Evolutionary conservation across 176 grass and related monocot species (phyloP), one percentile per base, ranked within the genome.

Genomic region (Musa itinerans): DNA sequence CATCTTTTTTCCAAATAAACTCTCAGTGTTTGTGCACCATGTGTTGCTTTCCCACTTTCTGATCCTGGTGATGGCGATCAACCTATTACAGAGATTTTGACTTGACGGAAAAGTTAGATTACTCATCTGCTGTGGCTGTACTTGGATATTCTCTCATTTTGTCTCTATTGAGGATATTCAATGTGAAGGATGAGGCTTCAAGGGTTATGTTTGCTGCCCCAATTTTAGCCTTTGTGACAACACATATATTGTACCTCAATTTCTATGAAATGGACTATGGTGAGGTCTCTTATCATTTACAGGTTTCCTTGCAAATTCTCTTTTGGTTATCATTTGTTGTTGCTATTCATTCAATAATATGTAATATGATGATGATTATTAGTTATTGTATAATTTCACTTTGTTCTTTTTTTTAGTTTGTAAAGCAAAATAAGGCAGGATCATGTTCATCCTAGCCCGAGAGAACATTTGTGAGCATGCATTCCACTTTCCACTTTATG

Each of bases 211-310:
- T 91, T 84, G 77, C 90, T 17, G 86, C 94, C 22, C 90, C 94
- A 79, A 89, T 98, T 83, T 83, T 98, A 70, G 94, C 94, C 65
- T 98, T 98, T 10, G 88, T 98, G 74, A 98, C 94, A 27, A 98
- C 94, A 43, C 94, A 98, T 71, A 90, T 93, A 58, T 85, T 98
- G 68, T 98, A 89, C 81, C 94, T 98, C 69, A 98, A 98, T 78
- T 98, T 93, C 75, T 98, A 98, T 16, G 77, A 91, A 22, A 85
- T 93, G 66, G 80, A 91, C 76, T 93, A 98, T 80, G 94, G 94
- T 93, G 79, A 87, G 76, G 15, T 76, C 10, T 83, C 52, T 17
- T 17, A 70, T 70, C 17, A 11, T 74, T 58, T 70, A 10, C 10
- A 73, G 26, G 25, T 73, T 63, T n/a, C 13, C 15, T 70, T 51